Conservation (phyloP, 305 asterid species). For the Ajuga reptans region DNA sequence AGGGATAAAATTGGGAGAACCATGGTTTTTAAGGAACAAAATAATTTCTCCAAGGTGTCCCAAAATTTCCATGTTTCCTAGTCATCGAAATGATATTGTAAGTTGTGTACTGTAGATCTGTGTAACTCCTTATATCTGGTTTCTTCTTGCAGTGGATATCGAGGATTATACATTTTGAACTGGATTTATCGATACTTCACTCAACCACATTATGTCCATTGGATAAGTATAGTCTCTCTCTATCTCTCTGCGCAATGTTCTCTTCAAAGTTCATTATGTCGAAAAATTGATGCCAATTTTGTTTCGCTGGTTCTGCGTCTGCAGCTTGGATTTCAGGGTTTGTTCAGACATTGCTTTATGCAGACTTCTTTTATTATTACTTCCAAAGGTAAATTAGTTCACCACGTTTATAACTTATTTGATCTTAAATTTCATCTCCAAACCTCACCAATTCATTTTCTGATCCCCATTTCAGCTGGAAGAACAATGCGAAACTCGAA, state of each 20-base stretch:
- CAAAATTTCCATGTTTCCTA: background rate
- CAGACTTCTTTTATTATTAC: constrained; percentile 85
- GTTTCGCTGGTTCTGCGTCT: constrained; percentile 13
- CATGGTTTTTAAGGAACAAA: no score
- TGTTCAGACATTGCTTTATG: constrained; percentile 71
- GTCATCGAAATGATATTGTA: background rate
- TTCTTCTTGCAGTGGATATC: constrained; percentile 58
- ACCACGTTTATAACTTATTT: background rate
- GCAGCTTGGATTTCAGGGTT: constrained; percentile 82
- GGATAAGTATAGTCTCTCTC: constrained; percentile 53
- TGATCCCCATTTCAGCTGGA: constrained; percentile 54
- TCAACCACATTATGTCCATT: constrained; percentile 68
- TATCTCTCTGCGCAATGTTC: constrained; percentile 11
- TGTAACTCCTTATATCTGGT: background rate
- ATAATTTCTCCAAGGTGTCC: background rate
- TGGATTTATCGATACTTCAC: constrained; percentile 94
- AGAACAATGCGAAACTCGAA: constrained; percentile 65
- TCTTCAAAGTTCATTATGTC: background rate
- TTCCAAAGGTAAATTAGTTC: constrained; percentile 54
- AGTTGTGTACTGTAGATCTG: background rate
- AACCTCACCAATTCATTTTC: background rate
- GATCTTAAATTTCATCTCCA: background rate
- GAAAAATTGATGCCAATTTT: background rate
- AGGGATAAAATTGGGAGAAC: no score
- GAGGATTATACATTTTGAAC: constrained; percentile 68